A percentile compares a stretch with the other conserved stretches of the same genome.
Evolutionary conservation across 139 green algal genomes (phyloP).

Genomic region (Monoraphidium neglectum): DNA sequence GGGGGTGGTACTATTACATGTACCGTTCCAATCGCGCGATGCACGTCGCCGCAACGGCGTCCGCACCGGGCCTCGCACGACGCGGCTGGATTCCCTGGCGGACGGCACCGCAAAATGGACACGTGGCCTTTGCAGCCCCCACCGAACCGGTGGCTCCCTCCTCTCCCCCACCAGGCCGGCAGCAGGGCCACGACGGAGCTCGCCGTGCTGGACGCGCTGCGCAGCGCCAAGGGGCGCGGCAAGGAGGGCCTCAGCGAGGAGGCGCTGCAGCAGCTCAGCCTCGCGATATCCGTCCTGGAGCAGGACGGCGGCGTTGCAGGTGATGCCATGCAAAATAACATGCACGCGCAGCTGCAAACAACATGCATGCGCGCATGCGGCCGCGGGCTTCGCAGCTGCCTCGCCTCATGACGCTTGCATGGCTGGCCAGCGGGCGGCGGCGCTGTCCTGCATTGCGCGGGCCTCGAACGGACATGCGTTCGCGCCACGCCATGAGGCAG

Average conservation of each 20-base stretch:
- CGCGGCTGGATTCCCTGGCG: too few species aligned
- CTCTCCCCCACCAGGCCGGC: too few species aligned
- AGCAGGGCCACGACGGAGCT: neutral
- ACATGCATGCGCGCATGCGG: neutral
- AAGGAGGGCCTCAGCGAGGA: constrained; percentile 56
- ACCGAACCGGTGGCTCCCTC: too few species aligned
- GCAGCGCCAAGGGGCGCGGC: constrained; percentile 45
- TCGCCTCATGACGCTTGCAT: neutral
- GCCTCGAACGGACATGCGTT: neutral
- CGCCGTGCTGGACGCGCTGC: constrained; percentile 19
- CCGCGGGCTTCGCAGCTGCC: neutral
- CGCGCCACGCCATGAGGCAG: neutral
- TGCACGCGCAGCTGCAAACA: neutral
- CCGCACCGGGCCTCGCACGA: too few species aligned
- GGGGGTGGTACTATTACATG: too few species aligned
- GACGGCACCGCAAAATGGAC: too few species aligned
- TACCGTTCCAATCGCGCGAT: too few species aligned
- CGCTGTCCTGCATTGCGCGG: neutral
- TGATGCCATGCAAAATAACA: too few species aligned
- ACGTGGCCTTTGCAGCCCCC: too few species aligned
- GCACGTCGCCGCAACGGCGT: too few species aligned
- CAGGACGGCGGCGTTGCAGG: constrained; percentile 51
- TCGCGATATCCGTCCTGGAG: constrained; percentile 69
- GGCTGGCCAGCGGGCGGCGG: neutral
- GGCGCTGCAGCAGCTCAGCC: constrained; percentile 50